A percentile compares a stretch with the other conserved stretches of the same genome.
phyloP scores from a whole-genome alignment of 2,329 filamentous ascomycete species.

The Setomelanomma holmii region DNA sequence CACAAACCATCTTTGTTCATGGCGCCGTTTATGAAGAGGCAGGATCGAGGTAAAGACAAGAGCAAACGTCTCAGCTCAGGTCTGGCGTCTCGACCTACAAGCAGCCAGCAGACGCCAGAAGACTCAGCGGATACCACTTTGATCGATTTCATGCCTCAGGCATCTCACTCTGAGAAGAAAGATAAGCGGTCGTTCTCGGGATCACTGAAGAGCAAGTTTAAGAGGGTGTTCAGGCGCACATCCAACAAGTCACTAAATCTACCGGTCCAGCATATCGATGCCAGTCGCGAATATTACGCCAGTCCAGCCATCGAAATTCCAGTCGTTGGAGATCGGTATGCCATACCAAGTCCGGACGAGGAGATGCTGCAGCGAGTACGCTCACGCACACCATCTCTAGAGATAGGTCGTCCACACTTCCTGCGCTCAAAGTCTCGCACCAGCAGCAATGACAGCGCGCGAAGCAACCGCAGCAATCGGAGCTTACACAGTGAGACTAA shows the following conservation, averaged over 20 bases:
- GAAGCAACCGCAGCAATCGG: conserved; percentile 30
- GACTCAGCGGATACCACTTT: conserved; percentile 20
- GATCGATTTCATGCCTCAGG: conserved; percentile 30
- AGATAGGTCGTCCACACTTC: conserved; percentile 15
- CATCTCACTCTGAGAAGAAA: conserved; percentile 56
- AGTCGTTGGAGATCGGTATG: conserved; percentile 39
- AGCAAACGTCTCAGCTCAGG: conserved; percentile 22
- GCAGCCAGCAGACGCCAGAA: conserved; percentile 11
- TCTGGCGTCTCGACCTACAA: conserved; percentile 17
- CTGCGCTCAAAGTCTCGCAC: conserved; percentile 27
- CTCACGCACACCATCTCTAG: conserved; percentile 34
- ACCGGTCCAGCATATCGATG: conserved; percentile 62
- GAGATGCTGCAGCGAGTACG: conserved; percentile 54
- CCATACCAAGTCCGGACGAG: conserved; percentile 49
- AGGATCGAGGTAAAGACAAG: conserved; percentile 35
- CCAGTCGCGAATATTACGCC: conserved; percentile 51
- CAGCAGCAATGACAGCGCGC: conserved; percentile 30
- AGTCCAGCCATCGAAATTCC: conserved; percentile 7
- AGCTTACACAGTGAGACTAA: conserved; percentile 48
- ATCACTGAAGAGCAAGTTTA: conserved; percentile 67
- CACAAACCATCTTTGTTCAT: conserved; percentile 54
- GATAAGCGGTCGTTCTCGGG: conserved; percentile 69
- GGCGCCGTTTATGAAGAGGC: conserved; percentile 54
- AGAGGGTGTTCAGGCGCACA: conserved; percentile 60
- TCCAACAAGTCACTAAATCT: conserved; percentile 43